Conservation (phyloP, 2,329 filamentous ascomycete genomes). For the Fusarium duplospermum region DNA sequence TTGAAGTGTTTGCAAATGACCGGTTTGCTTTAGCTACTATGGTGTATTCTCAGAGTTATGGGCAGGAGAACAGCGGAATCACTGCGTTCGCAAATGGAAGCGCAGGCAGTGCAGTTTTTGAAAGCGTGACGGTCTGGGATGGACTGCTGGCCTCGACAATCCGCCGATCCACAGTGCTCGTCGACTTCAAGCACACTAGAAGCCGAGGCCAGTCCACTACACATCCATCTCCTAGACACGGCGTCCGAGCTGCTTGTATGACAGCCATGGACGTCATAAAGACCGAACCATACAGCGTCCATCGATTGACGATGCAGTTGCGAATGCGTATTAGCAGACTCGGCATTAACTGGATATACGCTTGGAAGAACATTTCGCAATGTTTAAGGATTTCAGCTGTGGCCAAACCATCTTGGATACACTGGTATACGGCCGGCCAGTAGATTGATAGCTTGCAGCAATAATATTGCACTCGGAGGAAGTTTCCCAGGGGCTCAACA, state of each 20-base stretch:
- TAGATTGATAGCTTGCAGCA: slow-evolving; percentile 1
- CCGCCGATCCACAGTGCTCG: neutral
- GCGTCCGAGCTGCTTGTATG: neutral
- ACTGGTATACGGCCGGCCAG: slow-evolving; percentile 8
- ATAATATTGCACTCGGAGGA: neutral
- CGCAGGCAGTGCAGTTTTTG: neutral
- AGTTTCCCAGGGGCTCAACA: neutral
- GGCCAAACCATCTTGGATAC: neutral
- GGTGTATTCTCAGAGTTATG: slow-evolving; percentile 12
- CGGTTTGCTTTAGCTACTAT: slow-evolving; percentile 33
- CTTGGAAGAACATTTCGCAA: slow-evolving; percentile 3
- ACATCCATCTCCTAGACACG: neutral
- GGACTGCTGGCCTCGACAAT: neutral
- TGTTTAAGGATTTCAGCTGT: neutral
- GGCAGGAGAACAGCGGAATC: neutral
- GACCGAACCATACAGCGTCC: neutral
- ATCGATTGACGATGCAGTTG: neutral
- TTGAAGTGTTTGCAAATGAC: slow-evolving; percentile 37
- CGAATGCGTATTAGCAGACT: neutral
- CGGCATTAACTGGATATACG: neutral
- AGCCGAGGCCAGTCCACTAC: neutral
- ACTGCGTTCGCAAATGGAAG: neutral
- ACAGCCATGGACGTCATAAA: neutral
- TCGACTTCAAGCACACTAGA: neutral
- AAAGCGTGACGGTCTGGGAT: neutral